phyloP scores from a whole-genome alignment of 164 flowering plant genomes.

The Protea cynaroides region DNA sequence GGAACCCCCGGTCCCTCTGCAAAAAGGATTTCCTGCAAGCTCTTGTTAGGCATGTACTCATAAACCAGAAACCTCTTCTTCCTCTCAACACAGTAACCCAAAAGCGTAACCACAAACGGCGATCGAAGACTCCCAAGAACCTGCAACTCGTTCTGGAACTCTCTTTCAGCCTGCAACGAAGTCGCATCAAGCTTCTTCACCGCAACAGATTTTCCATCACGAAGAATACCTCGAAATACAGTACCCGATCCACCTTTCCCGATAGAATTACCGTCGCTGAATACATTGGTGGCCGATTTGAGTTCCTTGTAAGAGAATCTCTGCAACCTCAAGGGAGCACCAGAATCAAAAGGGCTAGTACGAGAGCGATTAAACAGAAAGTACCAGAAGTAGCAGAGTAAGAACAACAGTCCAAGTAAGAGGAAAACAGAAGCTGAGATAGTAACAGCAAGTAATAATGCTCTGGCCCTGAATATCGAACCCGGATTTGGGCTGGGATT shows the following conservation, averaged over 20 bases:
- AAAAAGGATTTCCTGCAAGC: slow-evolving; percentile 80
- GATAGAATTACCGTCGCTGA: slow-evolving; percentile 43
- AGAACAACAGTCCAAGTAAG: slow-evolving; percentile 41
- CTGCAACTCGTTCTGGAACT: slow-evolving; percentile 89
- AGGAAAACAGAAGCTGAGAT: slow-evolving; percentile 50
- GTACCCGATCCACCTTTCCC: slow-evolving; percentile 91
- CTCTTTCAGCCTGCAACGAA: slow-evolving; percentile 53
- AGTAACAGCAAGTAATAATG: slow-evolving; percentile 49
- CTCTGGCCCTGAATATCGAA: slow-evolving; percentile 25
- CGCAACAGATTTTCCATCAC: slow-evolving; percentile 74
- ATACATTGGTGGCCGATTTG: slow-evolving; percentile 57
- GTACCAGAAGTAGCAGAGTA: slow-evolving; percentile 50
- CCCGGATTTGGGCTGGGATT: slow-evolving; percentile 10
- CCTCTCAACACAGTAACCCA: slow-evolving; percentile 76
- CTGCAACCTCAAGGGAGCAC: slow-evolving; percentile 48
- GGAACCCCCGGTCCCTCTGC: slow-evolving; percentile 6
- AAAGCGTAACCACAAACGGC: slow-evolving; percentile 58
- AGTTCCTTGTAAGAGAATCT: slow-evolving; percentile 72
- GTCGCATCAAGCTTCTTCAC: slow-evolving; percentile 55
- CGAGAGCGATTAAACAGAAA: slow-evolving; percentile 44
- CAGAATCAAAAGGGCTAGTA: slow-evolving; percentile 68
- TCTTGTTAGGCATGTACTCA: slow-evolving; percentile 90
- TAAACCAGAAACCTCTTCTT: slow-evolving; percentile 58
- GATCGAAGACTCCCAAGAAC: slow-evolving; percentile 69
- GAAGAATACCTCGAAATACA: slow-evolving; percentile 63